A percentile compares a stretch with the other conserved stretches of the same genome.
Conservation (phyloP, 495 filamentous ascomycete species). For the Lophiotrema nucula region DNA sequence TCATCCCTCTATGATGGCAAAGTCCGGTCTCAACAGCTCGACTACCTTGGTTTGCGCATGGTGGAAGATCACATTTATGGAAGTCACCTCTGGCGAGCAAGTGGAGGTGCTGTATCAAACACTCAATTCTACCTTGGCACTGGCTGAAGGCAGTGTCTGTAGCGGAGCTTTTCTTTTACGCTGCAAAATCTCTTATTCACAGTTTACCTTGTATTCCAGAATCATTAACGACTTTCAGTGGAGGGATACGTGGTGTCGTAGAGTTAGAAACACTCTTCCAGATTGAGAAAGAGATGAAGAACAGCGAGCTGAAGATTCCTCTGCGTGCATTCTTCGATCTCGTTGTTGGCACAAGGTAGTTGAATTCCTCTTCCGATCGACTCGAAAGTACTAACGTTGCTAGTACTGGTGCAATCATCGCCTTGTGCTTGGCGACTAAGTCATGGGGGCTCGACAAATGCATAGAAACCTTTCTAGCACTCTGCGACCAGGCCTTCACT, state of each 20-base stretch:
- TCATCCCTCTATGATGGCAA: no score
- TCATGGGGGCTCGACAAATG: constrained; percentile 48
- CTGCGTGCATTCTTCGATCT: constrained; percentile 49
- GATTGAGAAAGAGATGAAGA: constrained; percentile 38
- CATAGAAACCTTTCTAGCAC: constrained; percentile 45
- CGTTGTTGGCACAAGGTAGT: constrained; percentile 48
- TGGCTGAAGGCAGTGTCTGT: no score
- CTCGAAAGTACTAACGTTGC: not conserved
- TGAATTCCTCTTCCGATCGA: not conserved
- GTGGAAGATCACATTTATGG: no score
- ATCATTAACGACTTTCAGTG: constrained; percentile 35
- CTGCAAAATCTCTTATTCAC: no score
- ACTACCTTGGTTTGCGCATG: no score
- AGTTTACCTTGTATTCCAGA: not conserved
- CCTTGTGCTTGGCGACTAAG: constrained; percentile 53
- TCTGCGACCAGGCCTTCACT: constrained; percentile 41
- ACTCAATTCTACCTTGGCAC: no score
- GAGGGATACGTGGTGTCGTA: constrained; percentile 48
- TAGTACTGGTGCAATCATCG: constrained; percentile 58
- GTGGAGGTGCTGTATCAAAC: no score
- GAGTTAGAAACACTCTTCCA: constrained; percentile 44
- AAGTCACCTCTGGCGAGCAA: no score
- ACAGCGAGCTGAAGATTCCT: constrained; percentile 32
- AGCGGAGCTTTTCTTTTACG: no score
- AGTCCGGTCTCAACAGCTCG: no score